Percentiles rank a stretch among this genome's conserved stretches.
Conservation (phyloP, 495 filamentous ascomycete species). For the Elasticomyces elasticus region DNA sequence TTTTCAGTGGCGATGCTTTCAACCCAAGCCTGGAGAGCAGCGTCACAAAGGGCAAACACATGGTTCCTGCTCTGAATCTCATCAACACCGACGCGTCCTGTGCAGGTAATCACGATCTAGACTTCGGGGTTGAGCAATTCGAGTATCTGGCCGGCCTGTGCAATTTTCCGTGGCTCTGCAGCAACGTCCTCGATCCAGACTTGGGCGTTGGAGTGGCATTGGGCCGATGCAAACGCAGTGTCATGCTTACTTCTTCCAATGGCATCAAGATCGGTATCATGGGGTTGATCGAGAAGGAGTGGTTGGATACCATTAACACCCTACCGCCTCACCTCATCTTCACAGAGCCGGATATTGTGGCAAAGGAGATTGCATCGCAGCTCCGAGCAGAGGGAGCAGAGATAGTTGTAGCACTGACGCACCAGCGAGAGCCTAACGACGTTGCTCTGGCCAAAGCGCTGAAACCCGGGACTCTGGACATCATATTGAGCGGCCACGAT, state of each 20-base stretch:
- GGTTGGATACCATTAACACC: slow-evolving; percentile 78
- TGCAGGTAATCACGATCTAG: slow-evolving; percentile 87
- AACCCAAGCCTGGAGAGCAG: slow-evolving; percentile 81
- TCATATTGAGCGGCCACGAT: slow-evolving; percentile 82
- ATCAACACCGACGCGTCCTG: slow-evolving; percentile 65
- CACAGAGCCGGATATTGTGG: slow-evolving; percentile 61
- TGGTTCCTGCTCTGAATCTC: slow-evolving; percentile 80
- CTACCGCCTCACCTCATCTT: slow-evolving; percentile 73
- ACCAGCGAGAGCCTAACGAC: slow-evolving; percentile 70
- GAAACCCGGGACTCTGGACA: slow-evolving; percentile 59
- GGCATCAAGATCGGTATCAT: slow-evolving; percentile 79
- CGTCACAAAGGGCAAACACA: slow-evolving; percentile 79
- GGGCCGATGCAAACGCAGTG: slow-evolving; percentile 56
- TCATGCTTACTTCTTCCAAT: slow-evolving; percentile 67
- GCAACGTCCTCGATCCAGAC: slow-evolving; percentile 73
- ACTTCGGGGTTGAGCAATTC: slow-evolving; percentile 81
- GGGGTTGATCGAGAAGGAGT: slow-evolving; percentile 69
- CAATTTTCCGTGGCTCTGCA: slow-evolving; percentile 79
- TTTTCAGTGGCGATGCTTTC: slow-evolving; percentile 89
- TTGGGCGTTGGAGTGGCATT: slow-evolving; percentile 59
- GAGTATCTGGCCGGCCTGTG: slow-evolving; percentile 61
- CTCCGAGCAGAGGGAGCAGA: slow-evolving; percentile 70
- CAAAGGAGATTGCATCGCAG: slow-evolving; percentile 55
- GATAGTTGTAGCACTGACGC: slow-evolving; percentile 69
- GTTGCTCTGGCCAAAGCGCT: slow-evolving; percentile 65